Evolutionary conservation across 2,329 filamentous ascomycete species (phyloP).

Genomic region (Fusarium dlaminii): DNA sequence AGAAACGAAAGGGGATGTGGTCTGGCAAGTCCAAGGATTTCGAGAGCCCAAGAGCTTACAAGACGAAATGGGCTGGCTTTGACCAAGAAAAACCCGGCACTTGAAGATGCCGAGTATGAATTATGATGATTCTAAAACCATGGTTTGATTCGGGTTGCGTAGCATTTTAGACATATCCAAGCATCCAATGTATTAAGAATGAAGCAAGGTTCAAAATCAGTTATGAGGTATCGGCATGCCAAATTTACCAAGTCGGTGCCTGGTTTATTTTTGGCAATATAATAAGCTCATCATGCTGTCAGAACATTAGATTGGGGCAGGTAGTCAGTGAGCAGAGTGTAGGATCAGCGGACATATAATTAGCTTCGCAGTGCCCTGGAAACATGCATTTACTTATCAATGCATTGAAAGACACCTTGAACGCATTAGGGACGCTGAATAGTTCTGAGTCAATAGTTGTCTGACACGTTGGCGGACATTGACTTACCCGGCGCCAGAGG

Average conservation of each 20-base stretch:
- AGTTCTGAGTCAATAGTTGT: constrained; percentile 21
- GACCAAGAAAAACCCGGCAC: constrained; percentile 33
- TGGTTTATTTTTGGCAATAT: constrained; percentile 9
- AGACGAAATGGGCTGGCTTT: constrained; percentile 59
- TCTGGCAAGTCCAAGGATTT: constrained; percentile 67
- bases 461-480: constrained; percentile 23
- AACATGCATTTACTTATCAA: background rate
- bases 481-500: constrained; percentile 10
- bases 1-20: constrained; percentile 79
- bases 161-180: constrained; percentile 6
- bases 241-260: background rate
- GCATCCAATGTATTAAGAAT: constrained; percentile 5
- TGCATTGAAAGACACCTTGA: constrained; percentile 6
- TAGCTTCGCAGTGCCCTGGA: background rate
- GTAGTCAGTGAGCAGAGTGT: background rate
- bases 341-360: background rate
- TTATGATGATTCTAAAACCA: constrained; percentile 1
- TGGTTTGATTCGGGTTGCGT: background rate
- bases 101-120: constrained; percentile 18
- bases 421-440: background rate
- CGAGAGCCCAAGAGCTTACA: constrained; percentile 91
- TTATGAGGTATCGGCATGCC: background rate
- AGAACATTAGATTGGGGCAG: background rate
- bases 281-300: background rate
- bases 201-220: background rate